Evolutionary conservation across 2,329 filamentous ascomycete genomes (phyloP).

Genomic region (Beauveria medogensis): DNA sequence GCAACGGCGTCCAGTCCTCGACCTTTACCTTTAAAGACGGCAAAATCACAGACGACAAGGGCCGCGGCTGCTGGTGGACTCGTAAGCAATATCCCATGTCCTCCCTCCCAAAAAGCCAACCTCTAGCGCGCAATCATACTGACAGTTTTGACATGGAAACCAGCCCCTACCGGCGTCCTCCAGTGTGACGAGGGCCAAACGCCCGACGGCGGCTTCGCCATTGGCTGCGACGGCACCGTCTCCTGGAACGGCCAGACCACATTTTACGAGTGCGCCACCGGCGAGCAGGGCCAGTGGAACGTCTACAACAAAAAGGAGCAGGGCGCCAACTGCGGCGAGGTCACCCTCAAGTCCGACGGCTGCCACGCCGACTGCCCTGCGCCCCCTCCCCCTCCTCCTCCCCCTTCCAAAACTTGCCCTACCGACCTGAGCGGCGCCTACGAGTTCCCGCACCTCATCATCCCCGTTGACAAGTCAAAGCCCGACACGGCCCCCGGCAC

Average conservation of each 20-base stretch:
- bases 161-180: conserved; percentile 48
- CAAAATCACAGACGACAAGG: conserved; percentile 47
- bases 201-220: conserved; percentile 46
- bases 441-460: conserved; percentile 54
- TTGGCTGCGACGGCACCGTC: conserved; percentile 44
- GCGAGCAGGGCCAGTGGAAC: conserved; percentile 43
- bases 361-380: conserved; percentile 22
- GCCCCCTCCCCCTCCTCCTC: conserved; percentile 13
- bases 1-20: conserved; percentile 36
- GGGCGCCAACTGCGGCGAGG: conserved; percentile 36
- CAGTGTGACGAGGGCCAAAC: conserved; percentile 50
- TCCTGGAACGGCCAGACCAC: conserved; percentile 40
- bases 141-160: not conserved
- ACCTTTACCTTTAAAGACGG: conserved; percentile 47
- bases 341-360: conserved; percentile 35
- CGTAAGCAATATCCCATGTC: conserved; percentile 29
- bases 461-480: conserved; percentile 47
- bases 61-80: conserved; percentile 56
- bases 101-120: not conserved
- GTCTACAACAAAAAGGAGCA: conserved; percentile 38
- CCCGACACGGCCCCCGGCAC: conserved; percentile 46
- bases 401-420: conserved; percentile 29
- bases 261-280: conserved; percentile 55
- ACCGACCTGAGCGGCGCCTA: conserved; percentile 36
- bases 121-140: not conserved